phyloP scores from a whole-genome alignment of 169 alveolate genomes.

The Theileria annulata region DNA sequence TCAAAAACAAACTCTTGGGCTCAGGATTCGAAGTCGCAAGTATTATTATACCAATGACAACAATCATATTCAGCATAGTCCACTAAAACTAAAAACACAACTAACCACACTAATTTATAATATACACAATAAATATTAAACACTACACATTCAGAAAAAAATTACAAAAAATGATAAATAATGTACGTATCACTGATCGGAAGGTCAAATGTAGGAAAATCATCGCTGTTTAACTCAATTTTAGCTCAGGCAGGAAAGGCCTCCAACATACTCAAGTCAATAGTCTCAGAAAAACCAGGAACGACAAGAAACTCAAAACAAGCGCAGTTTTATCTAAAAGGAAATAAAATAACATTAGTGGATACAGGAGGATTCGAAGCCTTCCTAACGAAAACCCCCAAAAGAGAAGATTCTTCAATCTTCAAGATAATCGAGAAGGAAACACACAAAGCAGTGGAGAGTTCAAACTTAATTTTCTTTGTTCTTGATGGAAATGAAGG shows the following conservation, averaged over 20 bases:
- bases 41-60: neutral
- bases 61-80: neutral
- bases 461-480: slow-evolving; percentile 68
- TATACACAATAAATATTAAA: neutral
- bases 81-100: neutral
- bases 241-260: slow-evolving; percentile 38
- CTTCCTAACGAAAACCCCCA: slow-evolving; percentile 20
- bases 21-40: neutral
- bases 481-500: slow-evolving; percentile 78
- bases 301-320: slow-evolving; percentile 70
- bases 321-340: slow-evolving; percentile 70
- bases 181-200: slow-evolving; percentile 73
- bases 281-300: slow-evolving; percentile 57
- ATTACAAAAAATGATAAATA: neutral
- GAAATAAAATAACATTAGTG: slow-evolving; percentile 67
- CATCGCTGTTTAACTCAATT: slow-evolving; percentile 73
- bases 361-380: slow-evolving; percentile 76
- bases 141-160: neutral
- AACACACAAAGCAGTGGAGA: slow-evolving; percentile 60
- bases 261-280: slow-evolving; percentile 43
- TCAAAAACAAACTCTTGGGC: neutral
- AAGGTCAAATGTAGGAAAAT: slow-evolving; percentile 79
- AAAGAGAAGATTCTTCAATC: neutral
- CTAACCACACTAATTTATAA: slow-evolving; percentile 4
- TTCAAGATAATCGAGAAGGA: slow-evolving; percentile 45